A percentile compares a stretch with the other conserved stretches of the same genome.
These are phyloP conservation scores for Fusarium coffeatum DNA, from an alignment of 2,329 filamentous ascomycete species.

Conservation along the genomic window DNA sequence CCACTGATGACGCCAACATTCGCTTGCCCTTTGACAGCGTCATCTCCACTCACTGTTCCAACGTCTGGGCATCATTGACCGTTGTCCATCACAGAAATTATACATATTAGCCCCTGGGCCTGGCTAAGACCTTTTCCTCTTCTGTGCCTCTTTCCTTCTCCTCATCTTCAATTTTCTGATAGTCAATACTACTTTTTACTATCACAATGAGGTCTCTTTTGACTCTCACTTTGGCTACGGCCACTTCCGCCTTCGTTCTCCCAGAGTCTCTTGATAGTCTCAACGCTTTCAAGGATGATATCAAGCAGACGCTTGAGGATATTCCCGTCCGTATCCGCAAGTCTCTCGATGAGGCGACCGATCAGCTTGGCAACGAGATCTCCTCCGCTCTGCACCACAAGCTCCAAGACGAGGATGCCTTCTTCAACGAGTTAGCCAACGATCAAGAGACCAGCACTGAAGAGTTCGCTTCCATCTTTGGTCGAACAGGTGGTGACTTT, in stretches of 20 bases:
- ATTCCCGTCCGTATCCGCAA: constrained; percentile 12
- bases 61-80: constrained; percentile 32
- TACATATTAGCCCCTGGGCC: neutral
- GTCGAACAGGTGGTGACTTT: constrained; percentile 47
- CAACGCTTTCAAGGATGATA: constrained; percentile 15
- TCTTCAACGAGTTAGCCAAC: neutral
- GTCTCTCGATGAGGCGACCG: constrained; percentile 25
- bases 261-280: constrained; percentile 20
- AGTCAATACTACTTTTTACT: neutral
- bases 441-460: neutral
- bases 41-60: constrained; percentile 2
- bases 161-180: neutral
- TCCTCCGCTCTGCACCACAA: constrained; percentile 20
- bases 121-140: neutral
- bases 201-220: constrained; percentile 36
- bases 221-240: constrained; percentile 35
- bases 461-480: neutral
- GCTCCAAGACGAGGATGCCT: constrained; percentile 18
- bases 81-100: neutral
- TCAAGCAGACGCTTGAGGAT: constrained; percentile 19
- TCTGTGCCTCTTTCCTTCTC: neutral
- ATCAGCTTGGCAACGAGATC: constrained; percentile 32
- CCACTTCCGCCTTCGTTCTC: constrained; percentile 39
- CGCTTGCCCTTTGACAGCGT: constrained; percentile 6
- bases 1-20: constrained; percentile 38